Evolutionary conservation across 768 basidiomycete genomes (phyloP).

Genomic region (Podaxis rugospora): DNA sequence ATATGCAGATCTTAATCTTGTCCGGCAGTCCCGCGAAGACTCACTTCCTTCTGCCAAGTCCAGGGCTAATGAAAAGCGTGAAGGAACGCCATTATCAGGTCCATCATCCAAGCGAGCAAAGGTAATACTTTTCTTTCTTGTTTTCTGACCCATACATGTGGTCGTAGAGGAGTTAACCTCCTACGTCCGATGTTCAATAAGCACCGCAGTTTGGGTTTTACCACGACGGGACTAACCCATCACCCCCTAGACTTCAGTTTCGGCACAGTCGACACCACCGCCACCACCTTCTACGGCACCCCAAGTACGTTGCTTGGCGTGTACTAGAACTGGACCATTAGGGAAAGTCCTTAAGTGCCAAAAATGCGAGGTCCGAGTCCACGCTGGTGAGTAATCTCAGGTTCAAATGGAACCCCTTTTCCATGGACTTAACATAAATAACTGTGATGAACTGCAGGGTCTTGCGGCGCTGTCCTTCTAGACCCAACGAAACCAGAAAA

Average conservation of each 20-base stretch:
- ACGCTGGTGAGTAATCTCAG: slow-evolving; percentile 57
- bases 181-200: neutral
- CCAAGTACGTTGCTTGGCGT: slow-evolving; percentile 71
- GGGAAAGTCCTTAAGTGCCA: slow-evolving; percentile 81
- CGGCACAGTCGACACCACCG: slow-evolving; percentile 60
- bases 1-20: slow-evolving; percentile 79
- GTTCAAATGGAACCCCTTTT: neutral
- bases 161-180: neutral
- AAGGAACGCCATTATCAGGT: slow-evolving; percentile 49
- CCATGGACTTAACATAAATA: slow-evolving; percentile 7
- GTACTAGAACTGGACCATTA: slow-evolving; percentile 68
- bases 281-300: slow-evolving; percentile 48
- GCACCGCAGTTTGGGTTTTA: neutral
- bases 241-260: slow-evolving; percentile 38
- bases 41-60: slow-evolving; percentile 47
- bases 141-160: neutral
- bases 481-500: slow-evolving; percentile 60
- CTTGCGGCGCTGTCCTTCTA: slow-evolving; percentile 60
- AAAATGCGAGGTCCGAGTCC: slow-evolving; percentile 72
- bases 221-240: neutral
- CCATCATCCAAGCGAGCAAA: slow-evolving; percentile 41
- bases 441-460: slow-evolving; percentile 30
- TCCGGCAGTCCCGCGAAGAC: slow-evolving; percentile 69
- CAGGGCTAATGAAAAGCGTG: slow-evolving; percentile 54
- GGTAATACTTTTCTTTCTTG: slow-evolving; percentile 24